Evolutionary conservation across 1,284 basidiomycete species (phyloP), one percentile per base, ranked within the genome.

Genomic region (Cerioporus squamosus): DNA sequence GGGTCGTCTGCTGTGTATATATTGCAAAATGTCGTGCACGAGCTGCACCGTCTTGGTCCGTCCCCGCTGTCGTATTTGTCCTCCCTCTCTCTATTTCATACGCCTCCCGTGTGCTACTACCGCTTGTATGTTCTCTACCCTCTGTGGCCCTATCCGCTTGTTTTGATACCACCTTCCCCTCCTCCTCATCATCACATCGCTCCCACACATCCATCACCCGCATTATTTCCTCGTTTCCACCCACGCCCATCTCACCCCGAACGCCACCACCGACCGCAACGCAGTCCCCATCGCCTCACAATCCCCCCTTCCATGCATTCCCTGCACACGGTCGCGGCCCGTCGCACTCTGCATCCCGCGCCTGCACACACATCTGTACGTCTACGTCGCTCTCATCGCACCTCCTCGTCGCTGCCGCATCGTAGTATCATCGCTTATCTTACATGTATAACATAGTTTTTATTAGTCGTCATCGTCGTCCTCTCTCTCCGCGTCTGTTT

Each of bases 381-480:
- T 40, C 43, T 53, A 53, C 39, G 51, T 53, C 56, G 53, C 54
- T 52, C 47, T 47, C 54, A 44, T 45, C 54, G 43, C 36, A 38
- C 20, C 50, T 44, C 50, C 18, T 15, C 33, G 12, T 36, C 48
- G 51, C 57, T 49, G 33, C 31, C 59, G 49, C 59, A 63, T 55
- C 55, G 58, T 59, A 61, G 59, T 22, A 42, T 22, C 40, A n/a
- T 22, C 51, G 51, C 57, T 49, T 64, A 64, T 36, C 29, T 14
- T 64, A 64, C 56, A 59, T 64, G 62, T 64, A 64, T 54, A 52
- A 36, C 59, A 15, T 64, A 64, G 51, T 61, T 38, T 40, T 36
- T 38, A n/a, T 17, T 24, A n/a, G 26, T 18, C 22, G 42, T 40
- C 23, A 5, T 15, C 39, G 54, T 29, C 22, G 26, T 3, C 12